These are phyloP conservation scores for Pholiota adiposa DNA, from an alignment of 1,284 basidiomycete genomes.

Conservation along the genomic window DNA sequence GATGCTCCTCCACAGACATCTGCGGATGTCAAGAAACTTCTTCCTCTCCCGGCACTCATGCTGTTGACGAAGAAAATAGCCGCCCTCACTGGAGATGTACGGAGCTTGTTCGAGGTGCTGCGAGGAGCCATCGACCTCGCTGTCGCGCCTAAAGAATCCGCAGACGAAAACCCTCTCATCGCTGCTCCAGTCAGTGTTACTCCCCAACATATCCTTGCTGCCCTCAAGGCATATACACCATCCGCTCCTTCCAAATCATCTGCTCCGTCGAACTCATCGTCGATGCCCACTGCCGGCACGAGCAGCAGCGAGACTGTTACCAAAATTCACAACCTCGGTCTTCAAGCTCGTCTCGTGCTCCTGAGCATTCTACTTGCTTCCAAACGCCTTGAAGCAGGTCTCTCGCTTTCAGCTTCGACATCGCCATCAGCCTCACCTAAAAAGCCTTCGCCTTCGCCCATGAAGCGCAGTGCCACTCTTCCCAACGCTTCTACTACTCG, in stretches of 20 bases:
- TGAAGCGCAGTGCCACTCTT: slow-evolving; percentile 53
- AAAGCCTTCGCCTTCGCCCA: slow-evolving; percentile 52
- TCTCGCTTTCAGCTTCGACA: slow-evolving; percentile 47
- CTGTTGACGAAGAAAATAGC: slow-evolving; percentile 80
- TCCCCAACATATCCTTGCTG: slow-evolving; percentile 66
- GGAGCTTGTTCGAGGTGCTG: slow-evolving; percentile 75
- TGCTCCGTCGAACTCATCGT: slow-evolving; percentile 17
- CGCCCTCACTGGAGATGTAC: slow-evolving; percentile 77
- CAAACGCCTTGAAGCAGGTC: slow-evolving; percentile 59
- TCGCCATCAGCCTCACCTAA: slow-evolving; percentile 43
- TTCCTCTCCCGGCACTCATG: slow-evolving; percentile 64
- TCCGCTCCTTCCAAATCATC: slow-evolving; percentile 35
- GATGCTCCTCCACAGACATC: slow-evolving; percentile 30
- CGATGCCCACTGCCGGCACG: slow-evolving; percentile 26
- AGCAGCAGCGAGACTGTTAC: slow-evolving; percentile 63
- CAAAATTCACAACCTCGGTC: slow-evolving; percentile 67
- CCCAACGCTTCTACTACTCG: slow-evolving; percentile 25
- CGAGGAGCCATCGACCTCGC: slow-evolving; percentile 78
- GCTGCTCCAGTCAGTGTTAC: slow-evolving; percentile 51
- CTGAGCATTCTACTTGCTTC: slow-evolving; percentile 66
- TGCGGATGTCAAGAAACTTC: slow-evolving; percentile 51
- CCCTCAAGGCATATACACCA: slow-evolving; percentile 70
- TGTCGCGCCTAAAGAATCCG: slow-evolving; percentile 34
- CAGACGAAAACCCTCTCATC: slow-evolving; percentile 43
- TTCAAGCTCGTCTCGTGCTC: slow-evolving; percentile 73